Conservation (phyloP, 2,329 filamentous ascomycete species). For the Blumeria hordei region DNA sequence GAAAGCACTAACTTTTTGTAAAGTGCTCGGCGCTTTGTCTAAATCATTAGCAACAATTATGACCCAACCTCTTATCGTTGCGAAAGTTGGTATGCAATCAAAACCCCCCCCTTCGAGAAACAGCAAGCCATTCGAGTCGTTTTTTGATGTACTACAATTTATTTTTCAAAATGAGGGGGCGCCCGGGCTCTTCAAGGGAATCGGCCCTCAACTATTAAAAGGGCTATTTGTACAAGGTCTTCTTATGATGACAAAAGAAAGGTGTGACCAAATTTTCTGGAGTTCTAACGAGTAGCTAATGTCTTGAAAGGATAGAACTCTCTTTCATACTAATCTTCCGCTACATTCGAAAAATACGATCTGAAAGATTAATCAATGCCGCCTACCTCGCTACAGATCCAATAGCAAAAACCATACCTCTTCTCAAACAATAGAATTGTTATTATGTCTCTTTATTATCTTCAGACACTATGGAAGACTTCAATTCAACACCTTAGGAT, state of each 20-base stretch:
- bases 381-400: too few relatives aligned
- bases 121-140: slow-evolving; percentile 82
- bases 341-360: slow-evolving; percentile 48
- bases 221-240: slow-evolving; percentile 84
- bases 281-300: slow-evolving; percentile 1
- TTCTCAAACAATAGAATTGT: too few relatives aligned
- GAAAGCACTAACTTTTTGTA: background rate
- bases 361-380: slow-evolving; percentile 32
- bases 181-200: slow-evolving; percentile 82
- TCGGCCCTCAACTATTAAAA: slow-evolving; percentile 81
- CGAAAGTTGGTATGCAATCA: slow-evolving; percentile 89
- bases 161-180: slow-evolving; percentile 74
- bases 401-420: too few relatives aligned
- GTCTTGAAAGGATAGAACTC: slow-evolving; percentile 46
- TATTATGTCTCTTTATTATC: too few relatives aligned
- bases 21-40: slow-evolving; percentile 77
- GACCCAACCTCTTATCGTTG: slow-evolving; percentile 90
- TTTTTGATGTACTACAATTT: slow-evolving; percentile 83
- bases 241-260: slow-evolving; percentile 97
- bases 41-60: slow-evolving; percentile 78
- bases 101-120: slow-evolving; percentile 63
- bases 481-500: too few relatives aligned
- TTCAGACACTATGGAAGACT: too few relatives aligned
- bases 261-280: slow-evolving; percentile 25
- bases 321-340: slow-evolving; percentile 68